A percentile compares a stretch with the other conserved stretches of the same genome.
Evolutionary conservation across 2,329 filamentous ascomycete species (phyloP).

Genomic region (Trichoderma gracile): DNA sequence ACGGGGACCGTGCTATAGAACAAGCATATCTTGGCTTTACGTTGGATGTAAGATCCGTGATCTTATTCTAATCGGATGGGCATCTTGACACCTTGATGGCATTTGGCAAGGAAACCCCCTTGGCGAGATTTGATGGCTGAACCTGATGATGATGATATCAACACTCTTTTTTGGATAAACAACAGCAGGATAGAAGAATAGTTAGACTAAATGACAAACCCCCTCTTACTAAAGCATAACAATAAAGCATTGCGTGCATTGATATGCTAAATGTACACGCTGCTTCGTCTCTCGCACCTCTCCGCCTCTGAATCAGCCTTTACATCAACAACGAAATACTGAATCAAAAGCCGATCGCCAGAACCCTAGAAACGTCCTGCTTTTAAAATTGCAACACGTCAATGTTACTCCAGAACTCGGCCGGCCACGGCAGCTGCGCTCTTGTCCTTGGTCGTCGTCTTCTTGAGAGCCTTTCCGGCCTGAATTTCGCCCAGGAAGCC

Average conservation of each 20-base stretch:
- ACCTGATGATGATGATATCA: background rate
- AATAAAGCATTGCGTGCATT: slow-evolving; percentile 11
- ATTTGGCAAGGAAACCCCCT: background rate
- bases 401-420: slow-evolving; percentile 62
- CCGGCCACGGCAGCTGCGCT: slow-evolving; percentile 73
- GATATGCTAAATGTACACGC: slow-evolving; percentile 15
- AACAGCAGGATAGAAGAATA: background rate
- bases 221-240: background rate
- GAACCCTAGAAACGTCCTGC: background rate
- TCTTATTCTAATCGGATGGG: background rate
- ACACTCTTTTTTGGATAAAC: background rate
- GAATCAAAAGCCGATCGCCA: background rate
- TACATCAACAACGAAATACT: background rate
- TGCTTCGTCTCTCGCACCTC: background rate
- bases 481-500: slow-evolving; percentile 82
- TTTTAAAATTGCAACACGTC: background rate
- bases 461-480: slow-evolving; percentile 74
- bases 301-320: background rate
- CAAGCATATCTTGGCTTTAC: background rate
- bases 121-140: background rate
- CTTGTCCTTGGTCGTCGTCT: slow-evolving; percentile 86
- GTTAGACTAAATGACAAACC: slow-evolving; percentile 10
- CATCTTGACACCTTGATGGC: background rate
- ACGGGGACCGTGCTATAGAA: background rate
- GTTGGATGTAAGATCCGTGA: background rate